Base-by-base conservation (phyloP, 768 basidiomycete genomes). In the Pisolithus marmoratus region DNA sequence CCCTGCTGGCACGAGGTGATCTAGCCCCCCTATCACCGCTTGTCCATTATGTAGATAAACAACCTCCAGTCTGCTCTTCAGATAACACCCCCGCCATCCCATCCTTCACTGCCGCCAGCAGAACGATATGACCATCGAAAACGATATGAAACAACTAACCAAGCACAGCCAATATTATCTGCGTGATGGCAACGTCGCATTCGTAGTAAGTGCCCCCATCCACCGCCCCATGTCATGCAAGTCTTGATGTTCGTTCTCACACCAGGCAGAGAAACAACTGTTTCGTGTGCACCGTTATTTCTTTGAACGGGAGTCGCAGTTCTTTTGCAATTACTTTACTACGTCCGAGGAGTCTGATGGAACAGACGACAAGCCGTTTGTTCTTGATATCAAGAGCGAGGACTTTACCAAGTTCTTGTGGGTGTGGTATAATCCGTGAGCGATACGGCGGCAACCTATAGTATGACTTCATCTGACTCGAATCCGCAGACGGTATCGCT, bases 341-440 rank as follows among this genome's bases (percentile, higher is more conserved):
- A 12, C 55, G 60, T 37, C 56, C 46, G 41, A 23, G 11, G 37
- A 26, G 9, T 58, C 55, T 0, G 58, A 57, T 0, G 55, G 53
- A 0, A 54, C 54, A 0, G 27, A 20, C 0, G 27, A 46, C 0
- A 49, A 52, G 5, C 63, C 59, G 0, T 63, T 52, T 0, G 63
- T 56, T 2, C 19, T 49, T 2, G 58, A 74, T 2, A 68, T 75
- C 4, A 67, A 63, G 0, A 58, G 67, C 0, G 52, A 63, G 0
- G 71, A 78, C 0, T 82, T 83, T 48, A 72, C 73, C 0, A 63
- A 61, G 0, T 72, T 83, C 0, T 61, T 82, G 0, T 81, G 79
- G 74, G 73, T 82, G 0, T 81, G 81, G 57, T 83, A 83, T 48
- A 80, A 82, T 42, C 73, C 74, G 78, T 81, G 54, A 56, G 74